Evolutionary conservation across 495 filamentous ascomycete species (phyloP).

Genomic region (Trichoderma orchidacearum): DNA sequence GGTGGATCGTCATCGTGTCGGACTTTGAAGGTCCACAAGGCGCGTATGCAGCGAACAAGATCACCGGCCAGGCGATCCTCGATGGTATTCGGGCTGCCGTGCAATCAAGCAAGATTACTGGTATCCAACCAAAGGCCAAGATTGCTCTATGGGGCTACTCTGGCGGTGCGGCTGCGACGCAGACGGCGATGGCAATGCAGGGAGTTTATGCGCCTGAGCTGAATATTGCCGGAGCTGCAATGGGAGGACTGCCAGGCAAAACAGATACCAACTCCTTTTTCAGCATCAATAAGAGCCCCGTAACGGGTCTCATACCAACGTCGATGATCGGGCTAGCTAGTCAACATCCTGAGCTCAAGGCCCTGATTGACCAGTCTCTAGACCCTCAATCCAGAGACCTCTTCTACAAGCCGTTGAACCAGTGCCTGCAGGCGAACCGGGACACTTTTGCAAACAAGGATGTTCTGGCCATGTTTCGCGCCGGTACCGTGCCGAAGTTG

Average conservation of each 20-base stretch:
- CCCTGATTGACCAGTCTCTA: background rate
- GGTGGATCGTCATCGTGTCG: slow-evolving; percentile 28
- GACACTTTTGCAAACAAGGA: background rate
- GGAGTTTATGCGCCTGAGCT: slow-evolving; percentile 34
- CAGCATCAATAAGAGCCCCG: background rate
- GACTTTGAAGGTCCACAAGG: slow-evolving; percentile 24
- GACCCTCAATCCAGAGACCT: background rate
- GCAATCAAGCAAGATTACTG: slow-evolving; percentile 2
- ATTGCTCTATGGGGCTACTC: slow-evolving; percentile 35
- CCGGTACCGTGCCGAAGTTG: background rate
- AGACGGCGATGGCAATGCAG: slow-evolving; percentile 34
- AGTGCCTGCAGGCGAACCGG: background rate
- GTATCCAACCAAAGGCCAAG: slow-evolving; percentile 4
- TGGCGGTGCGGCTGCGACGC: slow-evolving; percentile 32
- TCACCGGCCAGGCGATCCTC: slow-evolving; percentile 24
- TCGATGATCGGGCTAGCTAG: background rate
- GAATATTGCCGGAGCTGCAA: slow-evolving; percentile 28
- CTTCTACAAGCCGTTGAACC: background rate
- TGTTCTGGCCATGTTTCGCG: background rate
- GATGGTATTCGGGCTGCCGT: slow-evolving; percentile 26
- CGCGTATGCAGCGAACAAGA: slow-evolving; percentile 16
- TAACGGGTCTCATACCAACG: background rate
- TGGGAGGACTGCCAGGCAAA: slow-evolving; percentile 24
- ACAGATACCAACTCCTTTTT: slow-evolving; percentile 4
- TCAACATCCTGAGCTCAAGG: background rate